Conservation (phyloP, 1,139 yeast species). For the Suhomyces wounanorum region DNA sequence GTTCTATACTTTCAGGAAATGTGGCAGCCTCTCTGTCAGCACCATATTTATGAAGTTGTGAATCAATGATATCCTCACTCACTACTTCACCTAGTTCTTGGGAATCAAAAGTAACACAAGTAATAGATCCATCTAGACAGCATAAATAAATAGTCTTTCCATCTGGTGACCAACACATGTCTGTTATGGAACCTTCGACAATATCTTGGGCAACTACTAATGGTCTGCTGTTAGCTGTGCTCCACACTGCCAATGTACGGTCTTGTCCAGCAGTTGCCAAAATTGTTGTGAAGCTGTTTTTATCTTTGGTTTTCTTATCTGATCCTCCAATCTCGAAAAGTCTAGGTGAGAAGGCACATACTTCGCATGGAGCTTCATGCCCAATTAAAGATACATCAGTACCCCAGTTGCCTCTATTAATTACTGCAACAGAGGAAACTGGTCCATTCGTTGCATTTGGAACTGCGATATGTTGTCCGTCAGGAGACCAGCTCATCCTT, state of each 20-base stretch:
- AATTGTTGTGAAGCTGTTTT: conserved; percentile 46
- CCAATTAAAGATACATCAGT: conserved; percentile 87
- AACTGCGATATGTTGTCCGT: conserved; percentile 93
- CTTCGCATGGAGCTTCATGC: conserved; percentile 96
- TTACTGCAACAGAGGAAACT: conserved; percentile 83
- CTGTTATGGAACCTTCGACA: conserved; percentile 65
- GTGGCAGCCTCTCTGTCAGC: conserved; percentile 81
- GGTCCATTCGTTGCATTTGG: conserved; percentile 98
- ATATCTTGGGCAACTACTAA: conserved; percentile 65
- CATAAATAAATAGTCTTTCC: conserved; percentile 73
- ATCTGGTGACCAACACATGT: conserved; percentile 75
- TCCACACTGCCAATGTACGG: conserved; percentile 70
- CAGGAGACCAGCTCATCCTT: conserved; percentile 96
- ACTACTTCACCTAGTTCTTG: conserved; percentile 76
- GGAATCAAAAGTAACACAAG: conserved; percentile 65
- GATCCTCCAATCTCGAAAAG: conserved; percentile 40
- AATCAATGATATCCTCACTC: conserved; percentile 63
- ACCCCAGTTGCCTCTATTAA: conserved; percentile 92
- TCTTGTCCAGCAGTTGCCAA: conserved; percentile 84
- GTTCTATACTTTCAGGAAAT: conserved; percentile 85
- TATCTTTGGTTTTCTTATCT: conserved; percentile 20
- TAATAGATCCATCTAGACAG: conserved; percentile 83
- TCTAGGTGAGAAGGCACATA: conserved; percentile 83
- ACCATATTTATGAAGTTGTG: conserved; percentile 80
- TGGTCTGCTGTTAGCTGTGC: conserved; percentile 61